A percentile compares a stretch with the other conserved stretches of the same genome.
These are phyloP conservation scores for Boletales sp. DNA, from an alignment of 768 basidiomycete genomes.

Conservation along the genomic window DNA sequence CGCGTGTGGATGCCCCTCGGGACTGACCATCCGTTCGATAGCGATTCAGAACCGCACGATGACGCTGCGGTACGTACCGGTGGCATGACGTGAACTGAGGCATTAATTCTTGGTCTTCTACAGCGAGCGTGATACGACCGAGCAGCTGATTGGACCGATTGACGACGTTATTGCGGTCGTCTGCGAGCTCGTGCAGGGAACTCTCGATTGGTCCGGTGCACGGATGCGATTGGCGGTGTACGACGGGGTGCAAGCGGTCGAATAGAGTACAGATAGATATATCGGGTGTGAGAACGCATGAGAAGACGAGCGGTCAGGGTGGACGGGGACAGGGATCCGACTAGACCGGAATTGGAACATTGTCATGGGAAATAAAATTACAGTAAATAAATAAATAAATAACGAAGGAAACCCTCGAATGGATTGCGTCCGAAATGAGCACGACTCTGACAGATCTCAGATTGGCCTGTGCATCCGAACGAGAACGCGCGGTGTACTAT, in stretches of 20 bases:
- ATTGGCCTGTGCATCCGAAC: slow-evolving; percentile 23
- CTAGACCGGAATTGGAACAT: no score
- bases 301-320: neutral
- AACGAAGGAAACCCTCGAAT: slow-evolving; percentile 12
- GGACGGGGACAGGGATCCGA: no score
- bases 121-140: slow-evolving; percentile 93
- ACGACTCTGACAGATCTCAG: slow-evolving; percentile 14
- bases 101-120: neutral
- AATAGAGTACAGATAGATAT: slow-evolving; percentile 21
- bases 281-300: neutral
- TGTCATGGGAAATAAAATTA: no score
- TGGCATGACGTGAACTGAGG: slow-evolving; percentile 1
- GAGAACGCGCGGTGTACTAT: slow-evolving; percentile 18
- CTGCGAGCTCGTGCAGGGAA: slow-evolving; percentile 72
- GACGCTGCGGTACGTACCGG: slow-evolving; percentile 74
- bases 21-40: neutral
- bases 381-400: no score
- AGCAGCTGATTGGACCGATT: slow-evolving; percentile 85
- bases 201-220: slow-evolving; percentile 74
- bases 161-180: slow-evolving; percentile 86
- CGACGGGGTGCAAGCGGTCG: slow-evolving; percentile 86
- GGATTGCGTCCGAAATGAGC: slow-evolving; percentile 14
- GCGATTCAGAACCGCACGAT: slow-evolving; percentile 90
- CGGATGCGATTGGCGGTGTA: slow-evolving; percentile 69
- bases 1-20: neutral